phyloP scores from a whole-genome alignment of 345 rosid species.

The Syzygium aqueum region DNA sequence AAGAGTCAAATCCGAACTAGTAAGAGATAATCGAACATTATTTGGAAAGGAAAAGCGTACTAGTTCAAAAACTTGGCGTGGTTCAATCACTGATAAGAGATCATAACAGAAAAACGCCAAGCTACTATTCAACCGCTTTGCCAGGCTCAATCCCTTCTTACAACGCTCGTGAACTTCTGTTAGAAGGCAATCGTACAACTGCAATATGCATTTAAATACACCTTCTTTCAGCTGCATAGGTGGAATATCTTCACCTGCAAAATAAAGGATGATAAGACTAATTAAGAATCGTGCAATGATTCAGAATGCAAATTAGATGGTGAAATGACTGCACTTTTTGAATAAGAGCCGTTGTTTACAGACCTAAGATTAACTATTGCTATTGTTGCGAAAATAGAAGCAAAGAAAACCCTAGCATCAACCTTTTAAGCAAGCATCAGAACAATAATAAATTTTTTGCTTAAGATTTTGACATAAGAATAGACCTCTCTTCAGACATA shows the following conservation, averaged over 20 bases:
- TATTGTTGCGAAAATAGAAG: background rate
- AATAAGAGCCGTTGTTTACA: background rate
- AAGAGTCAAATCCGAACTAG: background rate
- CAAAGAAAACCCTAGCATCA: background rate
- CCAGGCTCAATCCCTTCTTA: slow-evolving; percentile 94
- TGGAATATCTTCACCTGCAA: slow-evolving; percentile 88
- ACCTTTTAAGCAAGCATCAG: background rate
- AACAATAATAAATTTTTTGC: background rate
- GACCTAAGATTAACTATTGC: background rate
- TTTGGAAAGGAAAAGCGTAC: slow-evolving; percentile 32
- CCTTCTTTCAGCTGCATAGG: slow-evolving; percentile 97
- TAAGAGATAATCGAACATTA: background rate
- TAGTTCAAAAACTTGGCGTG: slow-evolving; percentile 96
- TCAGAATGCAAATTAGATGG: background rate
- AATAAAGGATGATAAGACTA: background rate
- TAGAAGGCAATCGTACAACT: slow-evolving; percentile 89
- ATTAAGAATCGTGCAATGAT: background rate
- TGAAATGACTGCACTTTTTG: background rate
- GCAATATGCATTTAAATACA: slow-evolving; percentile 85
- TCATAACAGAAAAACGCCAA: slow-evolving; percentile 98
- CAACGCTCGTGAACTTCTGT: slow-evolving; percentile 98
- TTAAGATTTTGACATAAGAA: background rate
- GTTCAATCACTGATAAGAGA: slow-evolving; percentile 88
- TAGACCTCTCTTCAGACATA: background rate
- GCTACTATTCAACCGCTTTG: slow-evolving; percentile 93